Base-by-base conservation (phyloP, 78 protist species). In the Carpediemonas membranifera region DNA sequence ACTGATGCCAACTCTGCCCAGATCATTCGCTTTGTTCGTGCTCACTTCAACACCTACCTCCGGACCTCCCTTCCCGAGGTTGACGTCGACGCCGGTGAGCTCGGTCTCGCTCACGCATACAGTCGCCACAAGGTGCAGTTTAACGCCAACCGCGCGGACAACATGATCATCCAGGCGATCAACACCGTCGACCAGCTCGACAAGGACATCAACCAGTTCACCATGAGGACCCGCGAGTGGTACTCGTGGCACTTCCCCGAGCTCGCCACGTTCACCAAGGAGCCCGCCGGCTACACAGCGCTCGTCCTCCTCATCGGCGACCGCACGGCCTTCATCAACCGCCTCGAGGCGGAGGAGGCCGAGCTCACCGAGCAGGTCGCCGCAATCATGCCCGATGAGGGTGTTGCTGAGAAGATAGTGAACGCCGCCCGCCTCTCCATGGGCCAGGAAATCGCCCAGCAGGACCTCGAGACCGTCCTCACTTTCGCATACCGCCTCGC, bases 171-270 rank as follows among this genome's bases (percentile, higher is more conserved):
- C 68, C 98, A 95, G 86, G 74, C 92, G 37, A 92, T 94, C 30
- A 39, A 90, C 28, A 65, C 89, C 18, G 75, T 89, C 34, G 99
- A 96, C 58, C 88, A 86, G 59, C 79, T 96, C 30, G 98, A 94
- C 65, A 93, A 94, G 84, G 98, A 94, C 55, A 58, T 94, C 65
- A 96, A 97, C 88, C 85, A 88, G 18, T 86, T 87, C 68, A 58
- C 81, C 71, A 94, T 93, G 99, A 77, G 98, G 44, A 7, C 37
- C 33, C 70, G 89, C 28, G 99, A 96, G 78, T 96, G 99, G 99
- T 93, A 96, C 69, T 59, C 85, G 39, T 92, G 96, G 91, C 97
- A 91, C 71, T 97, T 97, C 88, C 99, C 99, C 34, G 99, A 97
- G 82, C 59, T 97, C 28, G 70, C 79, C 59, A 82, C 71, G 73